Conservation (phyloP, 192 early-diverging fungal species). For the Funneliformis mosseae region DNA sequence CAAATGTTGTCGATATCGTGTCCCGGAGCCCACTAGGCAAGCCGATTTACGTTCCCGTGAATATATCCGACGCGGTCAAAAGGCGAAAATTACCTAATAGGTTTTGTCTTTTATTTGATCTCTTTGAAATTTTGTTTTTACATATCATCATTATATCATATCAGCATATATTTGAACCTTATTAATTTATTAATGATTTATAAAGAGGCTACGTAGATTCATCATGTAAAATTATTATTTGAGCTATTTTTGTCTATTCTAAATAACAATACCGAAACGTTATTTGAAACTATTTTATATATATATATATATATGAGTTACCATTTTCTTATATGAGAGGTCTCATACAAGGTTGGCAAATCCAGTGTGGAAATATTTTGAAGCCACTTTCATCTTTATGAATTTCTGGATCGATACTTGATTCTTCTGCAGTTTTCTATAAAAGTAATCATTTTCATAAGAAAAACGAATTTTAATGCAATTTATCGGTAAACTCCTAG, state of each 20-base stretch:
- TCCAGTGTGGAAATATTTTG: constrained; percentile 66
- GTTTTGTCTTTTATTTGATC: too few species aligned
- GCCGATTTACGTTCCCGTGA: constrained; percentile 74
- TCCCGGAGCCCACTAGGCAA: constrained; percentile 89
- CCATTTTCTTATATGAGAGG: background rate
- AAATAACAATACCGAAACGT: background rate
- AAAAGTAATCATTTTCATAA: background rate
- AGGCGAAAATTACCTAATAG: too few species aligned
- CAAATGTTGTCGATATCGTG: constrained; percentile 62
- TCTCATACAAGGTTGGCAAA: constrained; percentile 69
- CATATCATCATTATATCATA: too few species aligned
- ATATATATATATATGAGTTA: background rate
- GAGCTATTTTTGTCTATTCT: background rate
- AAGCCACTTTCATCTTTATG: constrained; percentile 51
- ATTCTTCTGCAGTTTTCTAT: constrained; percentile 17
- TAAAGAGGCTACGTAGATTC: too few species aligned
- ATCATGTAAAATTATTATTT: background rate
- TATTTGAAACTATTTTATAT: background rate
- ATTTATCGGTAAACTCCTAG: background rate
- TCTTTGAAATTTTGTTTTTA: too few species aligned
- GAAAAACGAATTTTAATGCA: background rate
- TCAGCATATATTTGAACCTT: too few species aligned
- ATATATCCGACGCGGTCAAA: constrained; percentile 39
- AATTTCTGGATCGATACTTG: constrained; percentile 12
- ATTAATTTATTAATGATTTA: too few species aligned